These are phyloP conservation scores for Xylaria sp. DNA, from an alignment of 2,329 filamentous ascomycete species.

Conservation along the genomic window DNA sequence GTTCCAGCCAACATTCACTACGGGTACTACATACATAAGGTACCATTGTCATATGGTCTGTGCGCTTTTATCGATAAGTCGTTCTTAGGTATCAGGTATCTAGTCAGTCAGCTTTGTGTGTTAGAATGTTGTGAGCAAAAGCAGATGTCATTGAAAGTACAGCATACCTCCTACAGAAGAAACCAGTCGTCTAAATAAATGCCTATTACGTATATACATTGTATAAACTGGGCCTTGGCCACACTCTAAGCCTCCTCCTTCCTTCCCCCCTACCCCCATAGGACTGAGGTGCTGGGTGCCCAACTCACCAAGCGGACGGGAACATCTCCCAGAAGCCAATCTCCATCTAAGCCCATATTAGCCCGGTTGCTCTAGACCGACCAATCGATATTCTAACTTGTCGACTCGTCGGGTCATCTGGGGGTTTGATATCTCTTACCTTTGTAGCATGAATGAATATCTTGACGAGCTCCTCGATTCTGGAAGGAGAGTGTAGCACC, in stretches of 20 bases:
- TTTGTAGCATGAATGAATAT: slow-evolving; percentile 91
- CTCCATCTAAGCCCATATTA: slow-evolving; percentile 58
- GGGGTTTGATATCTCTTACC: slow-evolving; percentile 59
- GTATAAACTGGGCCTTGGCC: no score
- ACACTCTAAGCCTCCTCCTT: not conserved
- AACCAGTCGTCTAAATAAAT: no score
- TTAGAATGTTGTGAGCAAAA: no score
- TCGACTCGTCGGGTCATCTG: not conserved
- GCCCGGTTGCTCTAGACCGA: slow-evolving; percentile 5
- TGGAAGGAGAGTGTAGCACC: slow-evolving; percentile 74
- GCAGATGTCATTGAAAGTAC: no score
- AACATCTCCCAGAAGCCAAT: slow-evolving; percentile 68
- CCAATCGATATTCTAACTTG: not conserved
- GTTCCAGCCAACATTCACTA: no score
- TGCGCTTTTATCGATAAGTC: not conserved
- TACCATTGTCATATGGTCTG: not conserved
- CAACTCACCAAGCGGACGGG: slow-evolving; percentile 46
- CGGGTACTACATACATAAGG: not conserved
- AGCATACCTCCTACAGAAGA: no score
- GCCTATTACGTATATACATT: no score
- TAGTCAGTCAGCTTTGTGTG: no score
- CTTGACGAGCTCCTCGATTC: slow-evolving; percentile 83
- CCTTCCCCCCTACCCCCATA: not conserved
- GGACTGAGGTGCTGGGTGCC: no score
- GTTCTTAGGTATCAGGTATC: no score